Conservation (phyloP, 768 basidiomycete species). For the Mycena alexandri region DNA sequence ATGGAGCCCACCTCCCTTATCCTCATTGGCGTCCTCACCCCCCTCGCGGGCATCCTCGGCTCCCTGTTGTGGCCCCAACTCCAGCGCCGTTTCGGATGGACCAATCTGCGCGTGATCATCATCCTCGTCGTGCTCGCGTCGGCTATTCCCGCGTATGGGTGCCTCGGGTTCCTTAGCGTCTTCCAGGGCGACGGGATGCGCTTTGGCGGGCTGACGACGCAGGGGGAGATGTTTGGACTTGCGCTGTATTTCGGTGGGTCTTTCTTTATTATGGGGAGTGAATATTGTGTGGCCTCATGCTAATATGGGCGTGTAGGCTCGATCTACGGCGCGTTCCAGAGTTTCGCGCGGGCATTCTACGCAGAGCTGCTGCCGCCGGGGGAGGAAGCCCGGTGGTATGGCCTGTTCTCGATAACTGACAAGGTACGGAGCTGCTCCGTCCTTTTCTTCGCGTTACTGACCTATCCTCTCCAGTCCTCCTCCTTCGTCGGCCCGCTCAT, state of each 20-base stretch:
- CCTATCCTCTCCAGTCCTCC: conserved; percentile 68
- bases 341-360: conserved; percentile 89
- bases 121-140: conserved; percentile 76
- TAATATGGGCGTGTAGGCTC: conserved; percentile 55
- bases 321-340: conserved; percentile 92
- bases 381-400: conserved; percentile 92
- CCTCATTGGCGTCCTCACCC: conserved; percentile 83
- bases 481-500: conserved; percentile 93
- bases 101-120: conserved; percentile 76
- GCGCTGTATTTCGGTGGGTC: conserved; percentile 84
- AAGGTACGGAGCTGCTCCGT: conserved; percentile 62
- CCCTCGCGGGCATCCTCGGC: conserved; percentile 83
- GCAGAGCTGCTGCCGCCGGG: conserved; percentile 88
- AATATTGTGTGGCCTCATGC: not conserved
- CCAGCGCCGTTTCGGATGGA: conserved; percentile 73
- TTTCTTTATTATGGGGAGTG: not conserved
- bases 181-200: conserved; percentile 56
- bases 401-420: conserved; percentile 91
- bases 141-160: conserved; percentile 83
- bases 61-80: conserved; percentile 85
- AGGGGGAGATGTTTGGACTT: conserved; percentile 87
- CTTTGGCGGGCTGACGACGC: conserved; percentile 83
- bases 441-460: not conserved
- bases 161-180: conserved; percentile 77
- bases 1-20: conserved; percentile 86